Base-by-base conservation (phyloP, 441 rosid genomes). In the Eutrema salsugineum region DNA sequence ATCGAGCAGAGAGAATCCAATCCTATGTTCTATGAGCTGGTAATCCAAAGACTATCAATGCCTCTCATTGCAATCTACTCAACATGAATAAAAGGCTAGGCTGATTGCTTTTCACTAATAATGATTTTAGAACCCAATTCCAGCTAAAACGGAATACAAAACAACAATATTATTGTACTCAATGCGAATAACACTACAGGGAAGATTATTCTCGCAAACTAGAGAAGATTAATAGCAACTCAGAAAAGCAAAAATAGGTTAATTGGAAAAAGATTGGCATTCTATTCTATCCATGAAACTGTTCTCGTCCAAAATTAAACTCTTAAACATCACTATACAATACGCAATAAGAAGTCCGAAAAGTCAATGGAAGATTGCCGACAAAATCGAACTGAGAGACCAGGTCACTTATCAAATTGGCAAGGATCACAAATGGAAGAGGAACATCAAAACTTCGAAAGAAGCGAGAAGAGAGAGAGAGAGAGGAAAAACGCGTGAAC, bases 311-410 rank as follows among this genome's bases (percentile, higher is more conserved):
- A 75, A 19, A 14, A 47, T 11, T 3, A 17, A 46, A 28, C 43
- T 7, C 38, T 24, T 12, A 33, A 27, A 55, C 66, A 63, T 20
- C 66, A 55, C 59, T 64, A 5, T 14, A 46, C 42, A 64, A 40
- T 50, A 20, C 16, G n/a, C 61, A 71, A 43, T 40, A 3, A 63
- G 5, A 43, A 33, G 22, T 72, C 17, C n/a, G 1, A 58, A 68
- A 75, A 62, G 75, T 75, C 79, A 68, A 75, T 54, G 70, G 65
- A 28, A 17, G 43, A 53, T 75, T 35, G 57, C 8, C 57, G 1
- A n/a, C 22, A 51, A 51, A 60, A 53, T 43, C 22, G 50, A 58
- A 58, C 15, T 65, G 33, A 30, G 42, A 17, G 39, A 72, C 42
- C 40, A 61, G 44, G 24, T 68, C 64, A 5, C 32, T 60, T 2